These are phyloP conservation scores for Erysiphe pulchra DNA, from an alignment of 2,329 filamentous ascomycete genomes.

Conservation along the genomic window DNA sequence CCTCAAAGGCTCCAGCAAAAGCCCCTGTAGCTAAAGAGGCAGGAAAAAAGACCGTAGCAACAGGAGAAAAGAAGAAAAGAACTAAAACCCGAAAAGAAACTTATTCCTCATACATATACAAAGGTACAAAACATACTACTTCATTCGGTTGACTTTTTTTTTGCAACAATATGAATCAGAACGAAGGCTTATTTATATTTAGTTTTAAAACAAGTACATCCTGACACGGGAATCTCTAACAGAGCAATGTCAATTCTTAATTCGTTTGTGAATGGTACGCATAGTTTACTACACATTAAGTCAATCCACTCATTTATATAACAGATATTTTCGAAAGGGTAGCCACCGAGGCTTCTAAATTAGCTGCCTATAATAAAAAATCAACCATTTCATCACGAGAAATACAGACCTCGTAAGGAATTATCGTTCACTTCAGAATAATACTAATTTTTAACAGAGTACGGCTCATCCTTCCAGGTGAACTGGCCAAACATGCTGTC, in stretches of 20 bases:
- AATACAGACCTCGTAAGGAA: constrained; percentile 75
- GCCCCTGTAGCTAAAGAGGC: constrained; percentile 74
- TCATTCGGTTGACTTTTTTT: constrained; percentile 2
- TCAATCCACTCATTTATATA: constrained; percentile 7
- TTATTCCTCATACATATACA: constrained; percentile 99
- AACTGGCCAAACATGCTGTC: constrained; percentile 97
- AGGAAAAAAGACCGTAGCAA: constrained; percentile 94
- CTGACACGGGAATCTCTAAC: constrained; percentile 99
- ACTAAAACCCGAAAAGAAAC: constrained; percentile 99
- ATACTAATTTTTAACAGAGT: constrained; percentile 24
- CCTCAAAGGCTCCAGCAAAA: constrained; percentile 74
- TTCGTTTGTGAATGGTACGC: constrained; percentile 94
- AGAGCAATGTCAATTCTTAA: constrained; percentile 99
- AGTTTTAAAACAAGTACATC: constrained; percentile 99
- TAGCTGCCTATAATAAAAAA: constrained; percentile 99
- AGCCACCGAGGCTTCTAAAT: constrained; percentile 94
- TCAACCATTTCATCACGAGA: constrained; percentile 98
- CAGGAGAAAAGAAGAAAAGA: constrained; percentile 99
- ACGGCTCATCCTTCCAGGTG: constrained; percentile 88
- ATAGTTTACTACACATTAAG: neutral
- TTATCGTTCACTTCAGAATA: neutral
- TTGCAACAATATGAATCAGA: constrained; percentile 4
- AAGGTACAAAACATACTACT: constrained; percentile 39
- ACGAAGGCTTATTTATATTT: constrained; percentile 4
- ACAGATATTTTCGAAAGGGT: constrained; percentile 99